Percentiles rank a stretch among this genome's conserved stretches.
These are phyloP conservation scores for Paecilomyces variotii DNA, from an alignment of 2,329 filamentous ascomycete species.

Conservation along the genomic window DNA sequence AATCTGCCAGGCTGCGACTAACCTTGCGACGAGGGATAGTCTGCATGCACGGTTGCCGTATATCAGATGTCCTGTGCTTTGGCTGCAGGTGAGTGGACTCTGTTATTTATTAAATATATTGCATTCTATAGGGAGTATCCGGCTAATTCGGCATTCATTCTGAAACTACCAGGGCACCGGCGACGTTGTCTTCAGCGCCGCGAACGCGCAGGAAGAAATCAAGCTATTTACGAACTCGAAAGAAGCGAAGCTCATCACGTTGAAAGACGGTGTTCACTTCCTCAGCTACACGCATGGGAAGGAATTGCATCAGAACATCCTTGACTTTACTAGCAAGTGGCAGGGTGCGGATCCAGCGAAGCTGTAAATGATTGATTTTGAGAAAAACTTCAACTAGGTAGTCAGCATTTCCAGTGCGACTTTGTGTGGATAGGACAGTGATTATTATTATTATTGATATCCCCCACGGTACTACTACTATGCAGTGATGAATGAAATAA, in stretches of 20 bases:
- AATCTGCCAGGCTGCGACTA: conserved; percentile 39
- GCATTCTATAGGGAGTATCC: conserved; percentile 23
- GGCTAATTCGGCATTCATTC: conserved; percentile 14
- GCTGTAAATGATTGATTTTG: neutral
- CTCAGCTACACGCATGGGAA: conserved; percentile 36
- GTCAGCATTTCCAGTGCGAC: too few species aligned
- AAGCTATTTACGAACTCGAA: conserved; percentile 35
- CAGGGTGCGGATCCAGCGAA: neutral
- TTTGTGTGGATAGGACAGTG: too few species aligned
- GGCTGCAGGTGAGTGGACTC: conserved; percentile 28
- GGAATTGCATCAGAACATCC: conserved; percentile 22
- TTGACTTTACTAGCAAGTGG: conserved; percentile 4
- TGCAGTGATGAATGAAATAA: too few species aligned
- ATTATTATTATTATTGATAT: too few species aligned
- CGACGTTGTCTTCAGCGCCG: conserved; percentile 7
- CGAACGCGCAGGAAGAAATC: conserved; percentile 32
- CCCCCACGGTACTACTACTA: too few species aligned
- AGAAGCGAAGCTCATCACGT: conserved; percentile 31
- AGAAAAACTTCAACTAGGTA: too few species aligned
- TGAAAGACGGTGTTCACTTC: conserved; percentile 41
- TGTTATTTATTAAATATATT: too few species aligned
- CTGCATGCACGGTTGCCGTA: conserved; percentile 36
- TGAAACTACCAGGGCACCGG: conserved; percentile 2
- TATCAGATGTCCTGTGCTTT: conserved; percentile 41
- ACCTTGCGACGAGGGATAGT: conserved; percentile 38